A percentile compares a stretch with the other conserved stretches of the same genome.
Evolutionary conservation across 2,329 filamentous ascomycete genomes (phyloP).

Genomic region (Hymenotorrendiella dingleyae): DNA sequence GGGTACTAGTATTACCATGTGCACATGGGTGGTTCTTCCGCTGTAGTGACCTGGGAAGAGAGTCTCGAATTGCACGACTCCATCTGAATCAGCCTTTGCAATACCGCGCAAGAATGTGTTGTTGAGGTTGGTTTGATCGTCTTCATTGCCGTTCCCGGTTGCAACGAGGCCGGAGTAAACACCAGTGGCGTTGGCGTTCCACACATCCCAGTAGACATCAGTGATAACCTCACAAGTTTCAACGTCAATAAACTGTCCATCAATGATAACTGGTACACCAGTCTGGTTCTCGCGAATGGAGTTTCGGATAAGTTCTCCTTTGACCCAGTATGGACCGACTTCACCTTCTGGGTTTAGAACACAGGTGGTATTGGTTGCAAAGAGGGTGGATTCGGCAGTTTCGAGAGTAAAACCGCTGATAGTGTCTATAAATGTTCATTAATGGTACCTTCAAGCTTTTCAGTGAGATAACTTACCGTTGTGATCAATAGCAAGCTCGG

Average conservation of each 20-base stretch:
- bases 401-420: conserved; percentile 1
- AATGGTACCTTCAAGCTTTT: neutral
- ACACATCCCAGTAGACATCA: conserved; percentile 44
- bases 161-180: conserved; percentile 43
- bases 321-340: conserved; percentile 48
- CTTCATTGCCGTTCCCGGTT: conserved; percentile 41
- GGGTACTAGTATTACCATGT: no score
- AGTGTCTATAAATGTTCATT: conserved; percentile 5
- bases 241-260: conserved; percentile 42
- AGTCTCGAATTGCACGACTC: conserved; percentile 36
- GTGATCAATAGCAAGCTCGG: neutral
- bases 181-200: conserved; percentile 35
- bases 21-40: conserved; percentile 41
- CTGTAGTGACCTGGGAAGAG: conserved; percentile 39
- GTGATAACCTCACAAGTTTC: conserved; percentile 14
- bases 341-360: conserved; percentile 46
- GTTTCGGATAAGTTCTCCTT: conserved; percentile 43
- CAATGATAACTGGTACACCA: conserved; percentile 43
- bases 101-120: conserved; percentile 37
- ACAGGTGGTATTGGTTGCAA: conserved; percentile 31
- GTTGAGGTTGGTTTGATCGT: conserved; percentile 36
- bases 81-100: conserved; percentile 35
- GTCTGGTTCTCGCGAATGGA: conserved; percentile 41
- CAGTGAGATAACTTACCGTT: neutral
- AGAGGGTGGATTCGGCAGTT: conserved; percentile 6